Evolutionary conservation across 2,329 filamentous ascomycete genomes (phyloP).

Genomic region (Rutstroemia sp.): DNA sequence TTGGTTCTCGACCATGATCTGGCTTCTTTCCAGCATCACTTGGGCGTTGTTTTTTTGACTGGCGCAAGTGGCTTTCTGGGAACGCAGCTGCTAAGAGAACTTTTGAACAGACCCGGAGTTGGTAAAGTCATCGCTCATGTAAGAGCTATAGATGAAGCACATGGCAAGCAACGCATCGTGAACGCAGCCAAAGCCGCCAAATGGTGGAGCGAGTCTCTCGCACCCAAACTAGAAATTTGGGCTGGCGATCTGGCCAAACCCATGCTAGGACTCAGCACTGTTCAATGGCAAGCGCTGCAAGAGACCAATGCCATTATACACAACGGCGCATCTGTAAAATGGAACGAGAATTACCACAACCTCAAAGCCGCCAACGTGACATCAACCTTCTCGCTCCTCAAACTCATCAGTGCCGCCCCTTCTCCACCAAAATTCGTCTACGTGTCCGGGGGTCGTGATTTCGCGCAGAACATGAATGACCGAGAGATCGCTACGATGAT

Average conservation of each 20-base stretch:
- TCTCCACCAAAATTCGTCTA: slow-evolving; percentile 2
- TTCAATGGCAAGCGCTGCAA: slow-evolving; percentile 55
- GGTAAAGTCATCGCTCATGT: slow-evolving; percentile 1
- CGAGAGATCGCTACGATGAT: not conserved
- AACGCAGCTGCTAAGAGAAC: not conserved
- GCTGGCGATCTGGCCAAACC: slow-evolving; percentile 63
- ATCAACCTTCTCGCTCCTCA: slow-evolving; percentile 32
- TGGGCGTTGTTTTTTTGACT: not conserved
- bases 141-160: not conserved
- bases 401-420: not conserved
- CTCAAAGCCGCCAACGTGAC: slow-evolving; percentile 66
- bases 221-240: slow-evolving; percentile 7
- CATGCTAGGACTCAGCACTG: slow-evolving; percentile 61
- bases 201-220: slow-evolving; percentile 1
- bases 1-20: not conserved
- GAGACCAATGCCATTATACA: slow-evolving; percentile 66
- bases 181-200: not conserved
- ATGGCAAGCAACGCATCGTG: not conserved
- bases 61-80: slow-evolving; percentile 1
- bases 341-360: slow-evolving; percentile 55
- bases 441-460: slow-evolving; percentile 1
- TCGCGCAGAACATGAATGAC: not conserved
- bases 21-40: not conserved
- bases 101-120: not conserved
- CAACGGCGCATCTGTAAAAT: slow-evolving; percentile 74